phyloP scores from a whole-genome alignment of 768 basidiomycete species.

The Naganishia vishniacii region DNA sequence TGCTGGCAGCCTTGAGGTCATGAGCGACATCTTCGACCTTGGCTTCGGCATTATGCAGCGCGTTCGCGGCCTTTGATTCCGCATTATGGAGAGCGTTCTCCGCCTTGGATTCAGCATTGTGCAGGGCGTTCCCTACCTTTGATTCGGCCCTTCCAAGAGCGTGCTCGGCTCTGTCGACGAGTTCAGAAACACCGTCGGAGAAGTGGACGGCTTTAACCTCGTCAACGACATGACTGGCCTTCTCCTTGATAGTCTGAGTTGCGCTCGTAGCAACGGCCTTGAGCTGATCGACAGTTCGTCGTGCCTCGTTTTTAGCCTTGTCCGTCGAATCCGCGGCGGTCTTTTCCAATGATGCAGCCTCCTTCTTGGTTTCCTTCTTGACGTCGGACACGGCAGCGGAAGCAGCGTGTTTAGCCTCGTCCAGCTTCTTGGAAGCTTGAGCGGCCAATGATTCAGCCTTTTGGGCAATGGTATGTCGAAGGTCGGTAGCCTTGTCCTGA shows the following conservation, averaged over 20 bases:
- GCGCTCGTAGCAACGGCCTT: constrained; percentile 39
- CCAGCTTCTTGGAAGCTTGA: constrained; percentile 23
- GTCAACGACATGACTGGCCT: constrained; percentile 33
- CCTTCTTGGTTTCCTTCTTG: constrained; percentile 25
- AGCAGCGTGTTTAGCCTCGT: constrained; percentile 6
- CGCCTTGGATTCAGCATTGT: constrained; percentile 9
- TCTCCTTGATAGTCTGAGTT: constrained; percentile 35
- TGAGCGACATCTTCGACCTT: constrained; percentile 15
- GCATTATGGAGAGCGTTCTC: constrained; percentile 2
- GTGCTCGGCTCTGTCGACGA: constrained; percentile 67
- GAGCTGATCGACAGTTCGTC: constrained; percentile 28
- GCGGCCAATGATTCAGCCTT: constrained; percentile 20
- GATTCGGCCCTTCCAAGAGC: constrained; percentile 53
- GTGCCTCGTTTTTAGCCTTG: constrained; percentile 27
- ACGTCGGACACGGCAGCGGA: constrained; percentile 16
- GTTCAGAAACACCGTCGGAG: constrained; percentile 62
- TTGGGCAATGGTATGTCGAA: constrained; percentile 13
- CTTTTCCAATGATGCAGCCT: constrained; percentile 29
- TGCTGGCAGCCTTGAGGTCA: constrained; percentile 5
- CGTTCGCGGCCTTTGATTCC: constrained; percentile 5
- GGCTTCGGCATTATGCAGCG: constrained; percentile 14
- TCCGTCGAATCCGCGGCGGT: constrained; percentile 29
- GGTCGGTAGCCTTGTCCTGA: constrained; percentile 24
- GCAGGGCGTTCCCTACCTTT: constrained; percentile 28
- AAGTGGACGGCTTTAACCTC: constrained; percentile 52